Conservation (phyloP, 1,284 basidiomycete species). For the Ceratobasidium sp. region DNA sequence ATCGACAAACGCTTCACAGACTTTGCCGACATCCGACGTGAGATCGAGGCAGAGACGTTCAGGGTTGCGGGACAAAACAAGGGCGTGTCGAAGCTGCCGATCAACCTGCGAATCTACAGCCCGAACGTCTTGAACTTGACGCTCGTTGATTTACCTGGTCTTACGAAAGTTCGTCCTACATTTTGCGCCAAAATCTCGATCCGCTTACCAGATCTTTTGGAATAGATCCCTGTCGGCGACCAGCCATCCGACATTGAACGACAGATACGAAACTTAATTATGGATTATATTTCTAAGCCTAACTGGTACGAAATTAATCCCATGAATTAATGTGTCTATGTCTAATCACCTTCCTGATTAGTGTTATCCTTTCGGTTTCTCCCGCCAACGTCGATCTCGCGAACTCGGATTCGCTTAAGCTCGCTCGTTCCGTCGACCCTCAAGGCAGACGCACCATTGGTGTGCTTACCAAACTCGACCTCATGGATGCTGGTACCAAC, state of each 20-base stretch:
- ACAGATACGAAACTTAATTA: constrained; percentile 92
- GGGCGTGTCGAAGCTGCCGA: constrained; percentile 95
- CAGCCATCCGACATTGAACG: constrained; percentile 94
- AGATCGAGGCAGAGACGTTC: constrained; percentile 98
- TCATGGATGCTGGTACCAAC: constrained; percentile 99
- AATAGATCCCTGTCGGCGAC: constrained; percentile 61
- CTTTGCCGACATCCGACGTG: constrained; percentile 90
- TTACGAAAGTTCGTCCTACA: constrained; percentile 77
- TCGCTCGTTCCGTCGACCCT: constrained; percentile 93
- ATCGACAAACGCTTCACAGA: constrained; percentile 96
- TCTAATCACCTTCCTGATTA: constrained; percentile 48
- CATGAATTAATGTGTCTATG: constrained; percentile 21
- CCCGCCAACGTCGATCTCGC: constrained; percentile 98
- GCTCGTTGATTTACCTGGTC: constrained; percentile 92
- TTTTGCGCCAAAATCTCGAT: constrained; percentile 48
- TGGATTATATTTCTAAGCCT: constrained; percentile 96
- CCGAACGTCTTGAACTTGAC: constrained; percentile 95
- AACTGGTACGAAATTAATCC: constrained; percentile 72
- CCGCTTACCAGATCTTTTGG: not conserved
- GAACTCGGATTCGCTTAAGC: constrained; percentile 96
- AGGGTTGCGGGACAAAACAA: constrained; percentile 99
- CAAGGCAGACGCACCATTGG: constrained; percentile 96
- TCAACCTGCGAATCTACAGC: constrained; percentile 93
- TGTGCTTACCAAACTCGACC: constrained; percentile 94
- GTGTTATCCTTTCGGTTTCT: constrained; percentile 95